phyloP scores from a whole-genome alignment of 2,329 filamentous ascomycete genomes.

The Sclerotinia sclerotiorum region DNA sequence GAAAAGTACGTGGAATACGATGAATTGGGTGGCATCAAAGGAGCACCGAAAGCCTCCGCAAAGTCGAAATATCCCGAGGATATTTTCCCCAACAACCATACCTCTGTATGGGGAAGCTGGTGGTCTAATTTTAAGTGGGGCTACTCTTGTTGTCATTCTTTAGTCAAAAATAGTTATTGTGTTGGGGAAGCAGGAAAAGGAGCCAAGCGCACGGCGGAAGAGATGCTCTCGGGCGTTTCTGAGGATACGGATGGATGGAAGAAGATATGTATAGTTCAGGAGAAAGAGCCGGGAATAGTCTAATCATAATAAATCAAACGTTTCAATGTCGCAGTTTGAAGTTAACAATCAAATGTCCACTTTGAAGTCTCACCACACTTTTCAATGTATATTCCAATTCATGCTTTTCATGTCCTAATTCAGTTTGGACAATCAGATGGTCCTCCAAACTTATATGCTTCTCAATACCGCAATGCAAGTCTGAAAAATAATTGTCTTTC shows the following conservation, averaged over 20 bases:
- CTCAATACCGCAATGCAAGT: too few relatives aligned
- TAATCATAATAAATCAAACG: too few relatives aligned
- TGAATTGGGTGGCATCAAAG: slow-evolving; percentile 84
- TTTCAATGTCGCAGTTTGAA: too few relatives aligned
- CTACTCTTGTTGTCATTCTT: slow-evolving; percentile 91
- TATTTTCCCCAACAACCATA: slow-evolving; percentile 85
- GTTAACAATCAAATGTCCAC: too few relatives aligned
- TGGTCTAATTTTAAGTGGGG: slow-evolving; percentile 96
- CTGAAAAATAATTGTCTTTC: too few relatives aligned
- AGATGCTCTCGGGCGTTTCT: slow-evolving; percentile 74
- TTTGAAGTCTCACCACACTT: too few relatives aligned
- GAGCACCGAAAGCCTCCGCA: slow-evolving; percentile 70
- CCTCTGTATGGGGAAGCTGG: slow-evolving; percentile 93
- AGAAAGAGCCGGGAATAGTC: slow-evolving; percentile 49
- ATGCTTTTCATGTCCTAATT: too few relatives aligned
- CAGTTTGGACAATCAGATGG: too few relatives aligned
- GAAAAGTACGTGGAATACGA: slow-evolving; percentile 95
- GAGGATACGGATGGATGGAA: slow-evolving; percentile 88
- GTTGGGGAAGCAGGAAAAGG: slow-evolving; percentile 84
- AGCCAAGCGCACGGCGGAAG: slow-evolving; percentile 76
- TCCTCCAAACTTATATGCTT: too few relatives aligned
- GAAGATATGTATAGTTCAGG: slow-evolving; percentile 68
- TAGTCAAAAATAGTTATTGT: slow-evolving; percentile 95
- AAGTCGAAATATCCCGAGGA: slow-evolving; percentile 94
- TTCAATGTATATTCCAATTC: too few relatives aligned